These are phyloP conservation scores for Erucastrum elatum DNA, from an alignment of 345 rosid species.

Conservation along the genomic window DNA sequence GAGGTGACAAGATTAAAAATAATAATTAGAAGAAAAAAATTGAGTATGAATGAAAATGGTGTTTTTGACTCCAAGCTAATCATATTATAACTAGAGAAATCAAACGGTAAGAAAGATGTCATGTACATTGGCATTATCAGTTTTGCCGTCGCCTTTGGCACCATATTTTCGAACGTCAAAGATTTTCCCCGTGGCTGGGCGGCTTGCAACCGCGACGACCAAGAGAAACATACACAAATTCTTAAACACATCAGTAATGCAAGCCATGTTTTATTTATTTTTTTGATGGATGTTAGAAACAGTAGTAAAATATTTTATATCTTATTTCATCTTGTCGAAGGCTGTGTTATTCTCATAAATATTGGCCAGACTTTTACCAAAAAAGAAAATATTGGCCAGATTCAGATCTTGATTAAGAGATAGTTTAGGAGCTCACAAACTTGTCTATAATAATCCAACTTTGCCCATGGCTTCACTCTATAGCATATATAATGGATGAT, in stretches of 20 bases:
- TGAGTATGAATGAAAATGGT: background rate
- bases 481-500: too few relatives aligned
- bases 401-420: too few relatives aligned
- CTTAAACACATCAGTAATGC: background rate
- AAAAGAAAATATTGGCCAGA: too few relatives aligned
- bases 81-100: background rate
- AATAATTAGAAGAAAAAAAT: too few relatives aligned
- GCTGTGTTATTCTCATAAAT: too few relatives aligned
- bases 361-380: too few relatives aligned
- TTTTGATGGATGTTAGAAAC: background rate
- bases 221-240: background rate
- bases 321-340: too few relatives aligned
- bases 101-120: too few relatives aligned
- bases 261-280: background rate
- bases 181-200: background rate
- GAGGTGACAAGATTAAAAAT: background rate
- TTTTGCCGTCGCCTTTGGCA: slow-evolving; percentile 1
- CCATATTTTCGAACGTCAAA: slow-evolving; percentile 10
- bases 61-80: background rate
- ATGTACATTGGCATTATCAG: background rate
- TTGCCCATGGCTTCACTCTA: too few relatives aligned
- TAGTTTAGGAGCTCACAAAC: too few relatives aligned
- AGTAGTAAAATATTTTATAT: too few relatives aligned
- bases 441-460: too few relatives aligned
- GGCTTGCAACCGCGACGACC: background rate